phyloP scores from a whole-genome alignment of 176 grass and related monocot species.

The Aegilops tauschii region DNA sequence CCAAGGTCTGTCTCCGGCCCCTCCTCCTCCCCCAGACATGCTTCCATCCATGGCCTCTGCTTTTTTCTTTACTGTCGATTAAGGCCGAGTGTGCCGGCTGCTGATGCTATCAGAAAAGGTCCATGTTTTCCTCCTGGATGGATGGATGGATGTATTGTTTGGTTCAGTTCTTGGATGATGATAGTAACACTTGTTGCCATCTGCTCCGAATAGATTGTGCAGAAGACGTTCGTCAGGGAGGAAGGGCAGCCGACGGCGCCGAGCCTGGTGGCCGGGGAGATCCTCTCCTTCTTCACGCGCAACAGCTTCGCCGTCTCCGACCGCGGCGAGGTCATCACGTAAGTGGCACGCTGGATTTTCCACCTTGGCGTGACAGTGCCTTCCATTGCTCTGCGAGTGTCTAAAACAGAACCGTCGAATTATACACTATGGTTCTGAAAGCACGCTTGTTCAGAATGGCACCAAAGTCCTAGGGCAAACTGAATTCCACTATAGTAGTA shows the following conservation, averaged over 20 bases:
- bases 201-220: constrained; percentile 62
- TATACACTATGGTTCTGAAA: not conserved
- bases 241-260: constrained; percentile 42
- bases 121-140: no score
- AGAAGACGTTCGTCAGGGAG: constrained; percentile 85
- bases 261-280: constrained; percentile 86
- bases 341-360: not conserved
- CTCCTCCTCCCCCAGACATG: not conserved
- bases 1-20: constrained; percentile 52
- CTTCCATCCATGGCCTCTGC: not conserved
- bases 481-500: not conserved
- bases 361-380: not conserved
- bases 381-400: not conserved
- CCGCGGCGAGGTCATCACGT: constrained; percentile 96
- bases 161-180: not conserved
- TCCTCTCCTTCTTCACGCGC: constrained; percentile 91
- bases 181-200: not conserved
- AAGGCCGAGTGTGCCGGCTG: no score
- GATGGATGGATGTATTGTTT: no score
- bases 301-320: constrained; percentile 75
- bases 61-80: no score
- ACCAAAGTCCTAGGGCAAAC: not conserved
- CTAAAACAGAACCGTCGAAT: not conserved
- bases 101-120: no score
- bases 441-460: no score